A percentile compares a stretch with the other conserved stretches of the same genome.
Conservation (phyloP, 164 flowering plant species). For the Taxillus chinensis region DNA sequence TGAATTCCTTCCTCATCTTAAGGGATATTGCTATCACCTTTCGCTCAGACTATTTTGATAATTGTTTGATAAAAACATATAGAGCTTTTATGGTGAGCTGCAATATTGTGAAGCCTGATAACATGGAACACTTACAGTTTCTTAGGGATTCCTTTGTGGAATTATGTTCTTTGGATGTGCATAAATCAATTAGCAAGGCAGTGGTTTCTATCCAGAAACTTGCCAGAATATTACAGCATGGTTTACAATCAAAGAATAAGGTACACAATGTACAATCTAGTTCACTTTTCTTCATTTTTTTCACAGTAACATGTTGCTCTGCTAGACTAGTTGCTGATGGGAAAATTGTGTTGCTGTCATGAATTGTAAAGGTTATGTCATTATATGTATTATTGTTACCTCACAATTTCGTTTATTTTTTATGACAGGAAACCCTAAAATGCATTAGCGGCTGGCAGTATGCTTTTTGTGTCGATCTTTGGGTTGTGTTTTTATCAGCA, state of each 20-base stretch:
- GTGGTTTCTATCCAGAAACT: conserved; percentile 43
- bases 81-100: conserved; percentile 50
- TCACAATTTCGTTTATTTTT: conserved; percentile 6
- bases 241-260: conserved; percentile 55
- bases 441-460: conserved; percentile 74
- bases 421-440: conserved; percentile 58
- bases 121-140: conserved; percentile 38
- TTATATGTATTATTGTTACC: not conserved
- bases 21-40: conserved; percentile 37
- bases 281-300: not conserved
- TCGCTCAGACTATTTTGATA: conserved; percentile 35
- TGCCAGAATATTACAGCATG: conserved; percentile 55
- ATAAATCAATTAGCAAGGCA: conserved; percentile 45
- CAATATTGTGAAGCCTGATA: conserved; percentile 41
- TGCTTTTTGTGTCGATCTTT: conserved; percentile 66
- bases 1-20: conserved; percentile 44
- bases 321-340: not conserved
- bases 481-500: conserved; percentile 61
- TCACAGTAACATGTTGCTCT: not conserved
- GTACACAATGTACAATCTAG: conserved; percentile 21
- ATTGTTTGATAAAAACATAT: conserved; percentile 49
- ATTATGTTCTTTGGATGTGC: conserved; percentile 62
- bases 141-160: conserved; percentile 53
- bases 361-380: not conserved
- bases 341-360: not conserved